phyloP scores from a whole-genome alignment of 257 asterid species.

The Hygrophila difformis region DNA sequence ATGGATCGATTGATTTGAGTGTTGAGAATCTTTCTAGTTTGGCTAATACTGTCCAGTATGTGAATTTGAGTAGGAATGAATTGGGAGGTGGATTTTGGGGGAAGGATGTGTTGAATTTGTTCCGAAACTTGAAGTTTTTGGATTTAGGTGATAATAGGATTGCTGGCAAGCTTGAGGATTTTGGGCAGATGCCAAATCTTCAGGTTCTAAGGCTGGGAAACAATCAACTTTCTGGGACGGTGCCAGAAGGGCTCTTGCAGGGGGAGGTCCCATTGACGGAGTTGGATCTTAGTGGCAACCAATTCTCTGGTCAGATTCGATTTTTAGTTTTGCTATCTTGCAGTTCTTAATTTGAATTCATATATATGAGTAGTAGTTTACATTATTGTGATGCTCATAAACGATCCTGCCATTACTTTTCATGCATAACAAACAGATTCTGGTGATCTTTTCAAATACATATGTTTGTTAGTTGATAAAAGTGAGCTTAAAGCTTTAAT shows the following conservation, averaged over 20 bases:
- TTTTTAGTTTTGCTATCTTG: too few species aligned
- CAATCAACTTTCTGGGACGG: slow-evolving; percentile 48
- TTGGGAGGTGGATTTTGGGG: slow-evolving; percentile 44
- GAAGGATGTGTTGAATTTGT: slow-evolving; percentile 28
- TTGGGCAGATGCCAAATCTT: slow-evolving; percentile 37
- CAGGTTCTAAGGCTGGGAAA: slow-evolving; percentile 41
- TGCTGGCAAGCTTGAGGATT: slow-evolving; percentile 43
- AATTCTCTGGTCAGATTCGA: slow-evolving; percentile 47
- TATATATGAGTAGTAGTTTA: too few species aligned
- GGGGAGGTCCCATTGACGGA: slow-evolving; percentile 46
- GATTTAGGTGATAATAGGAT: slow-evolving; percentile 57
- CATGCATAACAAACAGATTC: neutral
- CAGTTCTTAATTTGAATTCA: too few species aligned
- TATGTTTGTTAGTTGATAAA: too few species aligned
- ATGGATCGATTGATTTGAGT: slow-evolving; percentile 38
- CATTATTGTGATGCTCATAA: neutral
- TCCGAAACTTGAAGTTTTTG: slow-evolving; percentile 47
- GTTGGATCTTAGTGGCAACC: slow-evolving; percentile 61
- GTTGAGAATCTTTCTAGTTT: slow-evolving; percentile 46
- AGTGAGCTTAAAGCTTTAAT: too few species aligned
- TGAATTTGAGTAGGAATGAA: slow-evolving; percentile 51
- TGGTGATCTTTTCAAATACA: too few species aligned
- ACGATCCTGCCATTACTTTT: neutral
- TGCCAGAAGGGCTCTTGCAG: slow-evolving; percentile 50
- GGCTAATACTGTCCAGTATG: slow-evolving; percentile 42